Base-by-base conservation (phyloP, 1,139 yeast species). In the Zygoascus sp. region DNA sequence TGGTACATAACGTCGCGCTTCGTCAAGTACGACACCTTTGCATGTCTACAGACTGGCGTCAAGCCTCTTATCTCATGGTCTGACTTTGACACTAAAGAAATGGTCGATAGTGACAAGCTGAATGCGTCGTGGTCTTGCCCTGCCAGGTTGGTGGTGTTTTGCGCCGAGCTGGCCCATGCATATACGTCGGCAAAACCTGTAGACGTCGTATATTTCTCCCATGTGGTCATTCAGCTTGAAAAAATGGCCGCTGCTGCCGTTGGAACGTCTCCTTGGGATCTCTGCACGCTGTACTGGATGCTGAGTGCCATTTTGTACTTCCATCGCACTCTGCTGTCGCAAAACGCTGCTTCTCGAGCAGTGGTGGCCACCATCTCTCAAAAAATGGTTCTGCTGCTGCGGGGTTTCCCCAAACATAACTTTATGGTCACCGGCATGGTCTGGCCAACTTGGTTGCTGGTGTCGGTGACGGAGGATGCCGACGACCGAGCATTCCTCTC, bases 391-490 rank as follows among this genome's bases (percentile, higher is more conserved):
- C 5, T 8, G 11, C 17, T 35, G 10, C 11, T 44, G 9, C 10
- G 15, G 11, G 2, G 10, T 11, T 23, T 45, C 22, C 41, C 44
- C 5, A 13, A 9, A 13, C 8, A 19, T n/a, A 37, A 45, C 20
- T 45, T 40, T 41, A 39, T 39, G 39, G 39, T 36, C 11, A 40
- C 43, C 15, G 43, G 37, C 7, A 21, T 45, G 27, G 44, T 45
- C 5, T 45, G 48, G 48, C 48, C 48, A 7, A 20, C 41, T 8
- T 45, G 48, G 48, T 19, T 45, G n/a, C 19, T 40, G 21, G 35
- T 28, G 2, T 45, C 48, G 9, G 40, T 45, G 16, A 21, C 22
- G 2, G 11, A 11, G 5, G 23, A 22, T 10, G 11, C 34, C n/a
- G 36, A 13, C 25, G 30, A 25, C n/a, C 40, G 37, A 17, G 36